Percentiles rank a stretch among this genome's conserved stretches.
These are phyloP conservation scores for Suhomyces pyralidae DNA, from an alignment of 805 yeast genomes.

Conservation along the genomic window DNA sequence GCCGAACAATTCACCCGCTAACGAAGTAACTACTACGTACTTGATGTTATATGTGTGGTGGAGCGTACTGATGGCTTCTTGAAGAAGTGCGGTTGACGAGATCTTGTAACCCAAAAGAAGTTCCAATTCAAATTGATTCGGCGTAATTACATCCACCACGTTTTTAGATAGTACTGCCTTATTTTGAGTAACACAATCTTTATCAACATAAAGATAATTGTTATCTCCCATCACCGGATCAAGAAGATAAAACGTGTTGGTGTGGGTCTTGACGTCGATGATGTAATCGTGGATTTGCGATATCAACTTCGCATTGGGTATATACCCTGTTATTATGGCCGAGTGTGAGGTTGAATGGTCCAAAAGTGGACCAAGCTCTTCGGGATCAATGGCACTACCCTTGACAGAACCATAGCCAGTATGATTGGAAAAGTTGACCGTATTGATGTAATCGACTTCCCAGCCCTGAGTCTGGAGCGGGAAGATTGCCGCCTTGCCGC, in stretches of 20 bases:
- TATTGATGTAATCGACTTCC: slow-evolving; percentile 65
- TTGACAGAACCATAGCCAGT: slow-evolving; percentile 62
- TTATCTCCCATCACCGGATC: slow-evolving; percentile 86
- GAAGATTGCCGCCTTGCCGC: slow-evolving; percentile 63
- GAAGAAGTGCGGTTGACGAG: slow-evolving; percentile 33
- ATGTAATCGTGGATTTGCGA: slow-evolving; percentile 32
- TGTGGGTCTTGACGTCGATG: slow-evolving; percentile 29
- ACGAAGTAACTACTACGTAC: slow-evolving; percentile 67
- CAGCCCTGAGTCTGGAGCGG: slow-evolving; percentile 64
- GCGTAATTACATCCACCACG: slow-evolving; percentile 73
- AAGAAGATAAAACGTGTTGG: slow-evolving; percentile 50
- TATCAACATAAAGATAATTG: slow-evolving; percentile 62
- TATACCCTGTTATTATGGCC: slow-evolving; percentile 65
- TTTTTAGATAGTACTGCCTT: slow-evolving; percentile 53
- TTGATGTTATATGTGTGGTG: slow-evolving; percentile 50
- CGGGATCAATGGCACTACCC: slow-evolving; percentile 40
- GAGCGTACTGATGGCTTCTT: slow-evolving; percentile 44
- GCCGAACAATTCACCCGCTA: slow-evolving; percentile 23
- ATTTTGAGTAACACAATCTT: slow-evolving; percentile 38
- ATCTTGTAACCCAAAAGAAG: slow-evolving; percentile 56
- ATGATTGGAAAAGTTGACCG: slow-evolving; percentile 67
- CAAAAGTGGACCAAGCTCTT: slow-evolving; percentile 7
- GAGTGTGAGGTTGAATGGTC: slow-evolving; percentile 35
- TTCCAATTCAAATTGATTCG: slow-evolving; percentile 89
- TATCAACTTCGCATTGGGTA: slow-evolving; percentile 55